A percentile compares a stretch with the other conserved stretches of the same genome.
Conservation (phyloP, 768 basidiomycete species). For the Pleurotus salmoneostramineus region DNA sequence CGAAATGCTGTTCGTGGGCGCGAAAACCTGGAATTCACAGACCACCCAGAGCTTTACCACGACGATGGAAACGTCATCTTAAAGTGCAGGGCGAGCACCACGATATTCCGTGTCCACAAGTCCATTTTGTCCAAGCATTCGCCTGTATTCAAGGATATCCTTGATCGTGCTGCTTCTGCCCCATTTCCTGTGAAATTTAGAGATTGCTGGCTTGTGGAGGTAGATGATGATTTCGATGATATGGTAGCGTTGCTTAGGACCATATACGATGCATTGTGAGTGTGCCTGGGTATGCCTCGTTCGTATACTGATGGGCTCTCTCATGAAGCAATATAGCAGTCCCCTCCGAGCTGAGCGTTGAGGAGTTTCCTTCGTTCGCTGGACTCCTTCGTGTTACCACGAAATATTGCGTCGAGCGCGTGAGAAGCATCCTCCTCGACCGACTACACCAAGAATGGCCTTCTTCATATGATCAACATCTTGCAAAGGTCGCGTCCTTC, state of each 20-base stretch:
- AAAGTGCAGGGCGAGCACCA: not conserved
- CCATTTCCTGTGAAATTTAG: not conserved
- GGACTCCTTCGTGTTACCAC: constrained; percentile 1
- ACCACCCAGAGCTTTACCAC: not conserved
- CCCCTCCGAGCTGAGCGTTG: constrained; percentile 2
- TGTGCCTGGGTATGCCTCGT: not conserved
- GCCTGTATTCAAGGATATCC: not conserved
- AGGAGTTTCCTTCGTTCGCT: not conserved
- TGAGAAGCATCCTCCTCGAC: not conserved
- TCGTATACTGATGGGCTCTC: no score
- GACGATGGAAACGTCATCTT: constrained; percentile 6
- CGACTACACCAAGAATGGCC: constrained; percentile 2
- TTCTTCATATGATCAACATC: not conserved
- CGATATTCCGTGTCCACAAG: not conserved
- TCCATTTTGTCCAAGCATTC: constrained; percentile 1
- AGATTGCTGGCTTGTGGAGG: not conserved
- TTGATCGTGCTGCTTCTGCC: not conserved
- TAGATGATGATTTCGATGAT: not conserved
- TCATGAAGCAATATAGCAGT: not conserved
- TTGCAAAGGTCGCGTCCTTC: not conserved
- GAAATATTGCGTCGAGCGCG: not conserved
- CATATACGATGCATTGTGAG: constrained; percentile 2
- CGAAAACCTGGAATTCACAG: no score
- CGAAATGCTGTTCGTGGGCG: no score
- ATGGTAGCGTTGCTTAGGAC: not conserved